Base-by-base conservation (phyloP, 371 early-diverging fungal genomes). In the Syncephalis plumigaleata region DNA sequence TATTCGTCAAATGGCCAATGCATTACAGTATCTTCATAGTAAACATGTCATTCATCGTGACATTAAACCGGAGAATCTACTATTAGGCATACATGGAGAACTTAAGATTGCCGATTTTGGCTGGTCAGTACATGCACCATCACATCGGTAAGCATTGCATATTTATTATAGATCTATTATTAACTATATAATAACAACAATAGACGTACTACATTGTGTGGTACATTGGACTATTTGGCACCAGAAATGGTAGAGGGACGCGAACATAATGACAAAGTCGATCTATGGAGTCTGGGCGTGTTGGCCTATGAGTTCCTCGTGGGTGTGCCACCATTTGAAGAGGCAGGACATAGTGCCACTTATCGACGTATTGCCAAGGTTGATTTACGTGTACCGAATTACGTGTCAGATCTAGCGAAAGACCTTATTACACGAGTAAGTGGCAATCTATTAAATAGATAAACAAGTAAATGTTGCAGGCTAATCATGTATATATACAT, bases 21-120 rank as follows among this genome's bases (percentile, higher is more conserved):
- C 96, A 11, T 64, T 99, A 2, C 50, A 66, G 2, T 97, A 97
- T 58, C 69, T 99, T 31, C 99, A 99, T 60, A 58, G 65, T 20
- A 90, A 91, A 54, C 73, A 91, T 53, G 86, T 99, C 1, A 98
- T 99, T 50, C 99, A 99, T 59, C 64, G 99, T 16, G 87, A 87
- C 53, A 85, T 92, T 44, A 92, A 93, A 63, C 91, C 91, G 18
- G 99, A 98, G 57, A 99, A 99, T 53, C 58, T 99, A 46, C 64
- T 99, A 47, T 60, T 99, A 21, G 89, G 84, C 22, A 55, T 70
- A 3, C 70, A 91, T 39, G 91, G 87, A 9, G 73, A 81, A 46
- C 60, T 98, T 23, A 97, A 97, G 60, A 79, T 99, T 45, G 86
- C 90, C 13, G 99, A 99, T 64, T 98, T 99, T 74, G 99, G 99